Percentiles rank a stretch among this genome's conserved stretches.
phyloP scores from a whole-genome alignment of 768 basidiomycete species.

The Termitomyces sp. region DNA sequence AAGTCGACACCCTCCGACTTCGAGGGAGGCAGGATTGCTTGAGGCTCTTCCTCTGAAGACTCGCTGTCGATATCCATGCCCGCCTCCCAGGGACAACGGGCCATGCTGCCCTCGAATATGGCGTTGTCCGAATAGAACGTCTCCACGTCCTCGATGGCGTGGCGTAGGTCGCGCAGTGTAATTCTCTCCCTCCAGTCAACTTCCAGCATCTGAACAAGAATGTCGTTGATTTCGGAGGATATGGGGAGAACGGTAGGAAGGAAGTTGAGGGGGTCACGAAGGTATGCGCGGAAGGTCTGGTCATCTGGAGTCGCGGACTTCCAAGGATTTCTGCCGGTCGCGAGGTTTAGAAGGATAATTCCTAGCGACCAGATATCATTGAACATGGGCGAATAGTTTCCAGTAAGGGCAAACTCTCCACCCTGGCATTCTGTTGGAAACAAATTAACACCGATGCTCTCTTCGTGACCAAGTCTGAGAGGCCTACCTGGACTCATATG shows the following conservation, averaged over 20 bases:
- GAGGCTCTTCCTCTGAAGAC: slow-evolving; percentile 39
- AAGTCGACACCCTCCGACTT: slow-evolving; percentile 34
- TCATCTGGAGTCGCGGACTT: slow-evolving; percentile 84
- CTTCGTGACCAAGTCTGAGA: not conserved
- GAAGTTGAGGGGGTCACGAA: slow-evolving; percentile 74
- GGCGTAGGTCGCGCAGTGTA: slow-evolving; percentile 54
- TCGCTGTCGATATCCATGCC: slow-evolving; percentile 70
- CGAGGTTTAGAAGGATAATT: slow-evolving; percentile 93
- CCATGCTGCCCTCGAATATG: slow-evolving; percentile 81
- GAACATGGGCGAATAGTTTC: slow-evolving; percentile 79
- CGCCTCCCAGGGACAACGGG: slow-evolving; percentile 76
- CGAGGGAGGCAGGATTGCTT: slow-evolving; percentile 40
- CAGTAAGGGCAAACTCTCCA: slow-evolving; percentile 59
- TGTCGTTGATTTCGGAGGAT: slow-evolving; percentile 67
- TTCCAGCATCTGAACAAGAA: slow-evolving; percentile 73
- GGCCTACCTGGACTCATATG: slow-evolving; percentile 91
- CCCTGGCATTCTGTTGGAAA: slow-evolving; percentile 80
- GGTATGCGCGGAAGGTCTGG: slow-evolving; percentile 88
- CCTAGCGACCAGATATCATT: slow-evolving; percentile 98
- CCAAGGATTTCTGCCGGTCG: slow-evolving; percentile 96
- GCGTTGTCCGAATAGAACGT: slow-evolving; percentile 76
- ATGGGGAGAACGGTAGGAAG: slow-evolving; percentile 84
- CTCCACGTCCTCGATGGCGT: slow-evolving; percentile 53
- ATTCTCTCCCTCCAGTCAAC: slow-evolving; percentile 64
- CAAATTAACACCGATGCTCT: slow-evolving; percentile 10